These are phyloP conservation scores for Aegilops sharonensis DNA, from an alignment of 176 grass and related monocot species.

Conservation along the genomic window DNA sequence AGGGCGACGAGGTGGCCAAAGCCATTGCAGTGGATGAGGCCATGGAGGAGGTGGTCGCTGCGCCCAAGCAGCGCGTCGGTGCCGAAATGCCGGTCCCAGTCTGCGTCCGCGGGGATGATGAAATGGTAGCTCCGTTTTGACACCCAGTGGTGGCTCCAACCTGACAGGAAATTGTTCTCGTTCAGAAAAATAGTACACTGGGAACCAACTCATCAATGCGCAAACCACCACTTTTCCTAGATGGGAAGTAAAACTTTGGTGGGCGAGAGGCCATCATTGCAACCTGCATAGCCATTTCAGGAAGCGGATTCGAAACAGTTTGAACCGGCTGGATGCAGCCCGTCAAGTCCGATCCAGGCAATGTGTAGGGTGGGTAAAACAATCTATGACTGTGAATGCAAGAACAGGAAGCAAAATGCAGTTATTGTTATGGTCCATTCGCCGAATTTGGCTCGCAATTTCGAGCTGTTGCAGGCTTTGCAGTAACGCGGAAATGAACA, in stretches of 20 bases:
- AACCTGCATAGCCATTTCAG: slow-evolving; percentile 8
- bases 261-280: slow-evolving; percentile 31
- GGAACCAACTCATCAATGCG: slow-evolving; percentile 23
- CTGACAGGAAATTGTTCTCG: slow-evolving; percentile 50
- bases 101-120: slow-evolving; percentile 56
- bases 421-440: background rate
- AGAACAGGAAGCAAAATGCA: slow-evolving; percentile 18
- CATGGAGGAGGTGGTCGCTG: slow-evolving; percentile 75
- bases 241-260: slow-evolving; percentile 23
- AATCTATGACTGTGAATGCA: background rate
- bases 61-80: slow-evolving; percentile 42
- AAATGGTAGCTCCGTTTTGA: slow-evolving; percentile 89
- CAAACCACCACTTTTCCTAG: slow-evolving; percentile 29
- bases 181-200: background rate
- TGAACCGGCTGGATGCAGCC: slow-evolving; percentile 19
- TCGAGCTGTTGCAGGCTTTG: background rate
- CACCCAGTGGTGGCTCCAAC: slow-evolving; percentile 87
- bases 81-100: slow-evolving; percentile 53
- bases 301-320: slow-evolving; percentile 22
- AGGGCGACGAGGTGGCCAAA: slow-evolving; percentile 83
- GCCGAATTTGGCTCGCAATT: background rate
- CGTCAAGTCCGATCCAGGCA: background rate
- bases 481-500: background rate
- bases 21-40: slow-evolving; percentile 81
- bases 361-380: background rate